These are phyloP conservation scores for Aspergillus viridinutans DNA, from an alignment of 2,329 filamentous ascomycete genomes.

Conservation along the genomic window DNA sequence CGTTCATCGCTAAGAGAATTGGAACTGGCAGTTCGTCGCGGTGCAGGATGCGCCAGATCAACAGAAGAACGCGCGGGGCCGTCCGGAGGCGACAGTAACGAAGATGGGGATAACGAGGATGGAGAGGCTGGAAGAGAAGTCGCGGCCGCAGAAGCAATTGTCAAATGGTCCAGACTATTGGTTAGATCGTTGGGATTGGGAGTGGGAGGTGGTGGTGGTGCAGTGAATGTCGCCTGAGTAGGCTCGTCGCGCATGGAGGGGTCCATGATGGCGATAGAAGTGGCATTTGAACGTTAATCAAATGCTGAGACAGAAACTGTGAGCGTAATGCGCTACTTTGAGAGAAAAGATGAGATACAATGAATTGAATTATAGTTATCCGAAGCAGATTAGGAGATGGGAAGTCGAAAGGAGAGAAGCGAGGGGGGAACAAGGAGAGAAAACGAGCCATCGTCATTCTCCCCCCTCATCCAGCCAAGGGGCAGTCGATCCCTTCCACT, in stretches of 20 bases:
- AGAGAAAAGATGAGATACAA: neutral
- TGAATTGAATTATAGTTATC: neutral
- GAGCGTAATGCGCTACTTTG: neutral
- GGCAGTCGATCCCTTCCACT: constrained; percentile 1
- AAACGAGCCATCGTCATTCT: neutral
- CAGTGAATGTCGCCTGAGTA: constrained; percentile 15
- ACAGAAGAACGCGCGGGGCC: constrained; percentile 15
- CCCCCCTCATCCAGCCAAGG: constrained; percentile 2
- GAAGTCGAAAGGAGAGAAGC: neutral
- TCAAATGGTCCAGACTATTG: constrained; percentile 25
- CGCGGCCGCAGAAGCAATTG: constrained; percentile 20
- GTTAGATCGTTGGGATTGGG: constrained; percentile 13
- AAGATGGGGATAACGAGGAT: constrained; percentile 14
- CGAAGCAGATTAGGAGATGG: neutral
- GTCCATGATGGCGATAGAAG: constrained; percentile 26
- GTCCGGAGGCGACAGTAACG: constrained; percentile 24
- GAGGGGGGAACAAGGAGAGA: constrained; percentile 11
- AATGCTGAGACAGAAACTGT: neutral
- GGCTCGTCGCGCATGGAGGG: constrained; percentile 26
- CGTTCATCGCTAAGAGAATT: constrained; percentile 35
- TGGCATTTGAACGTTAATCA: constrained; percentile 9
- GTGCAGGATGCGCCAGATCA: constrained; percentile 17
- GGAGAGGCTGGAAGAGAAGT: constrained; percentile 26
- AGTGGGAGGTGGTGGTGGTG: constrained; percentile 7
- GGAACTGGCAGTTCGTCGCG: constrained; percentile 31